Base-by-base conservation (phyloP, 352 stramenopile species). In the Globisporangium yorkense region DNA sequence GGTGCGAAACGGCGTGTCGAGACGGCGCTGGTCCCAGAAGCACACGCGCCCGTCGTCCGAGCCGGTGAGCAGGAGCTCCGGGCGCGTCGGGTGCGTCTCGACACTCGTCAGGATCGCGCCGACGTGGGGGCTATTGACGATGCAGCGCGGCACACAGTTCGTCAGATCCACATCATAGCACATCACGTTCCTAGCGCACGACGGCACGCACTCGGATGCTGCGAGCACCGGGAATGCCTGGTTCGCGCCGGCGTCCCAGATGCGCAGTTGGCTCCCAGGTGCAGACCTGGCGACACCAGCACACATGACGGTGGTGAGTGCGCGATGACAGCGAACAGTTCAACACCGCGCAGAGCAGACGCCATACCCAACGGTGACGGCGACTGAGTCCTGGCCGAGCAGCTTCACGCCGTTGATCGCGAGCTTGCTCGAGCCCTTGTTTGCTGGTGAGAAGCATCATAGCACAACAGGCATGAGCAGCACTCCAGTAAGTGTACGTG, bases 21-120 rank as follows among this genome's bases (percentile, higher is more conserved):
- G 69, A 48, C 83, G 83, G 18, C 84, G 81, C 43, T 82, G 75
- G 66, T 93, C 84, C 84, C 84, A 93, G 29, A 91, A 75, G 39
- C 67, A 74, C 27, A 93, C 67, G 35, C 71, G 72, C 20, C 84
- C 84, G 37, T 93, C 81, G 49, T 87, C 68, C 27, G 71, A 70
- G 48, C 84, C 84, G 0, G 84, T 90, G 54, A 93, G 67, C 49
- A 93, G 67, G 33, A 93, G 52, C 61, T 93, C 84, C 7, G 84
- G 84, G 2, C 81, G 79, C 18, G 84, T 92, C 43, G 84, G 84
- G 41, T 93, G 84, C 20, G 73, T 87, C 65, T 90, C 84, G 15
- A 92, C 24, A 18, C 74, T 75, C 27, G 75, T 89, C 40, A 92
- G 65, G 21, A 74, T 65, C 27, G 63, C 67, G 15, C 45, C 75